These are phyloP conservation scores for Cutaneotrichosporon sp. DNA, from an alignment of 1,284 basidiomycete genomes.

Conservation along the genomic window DNA sequence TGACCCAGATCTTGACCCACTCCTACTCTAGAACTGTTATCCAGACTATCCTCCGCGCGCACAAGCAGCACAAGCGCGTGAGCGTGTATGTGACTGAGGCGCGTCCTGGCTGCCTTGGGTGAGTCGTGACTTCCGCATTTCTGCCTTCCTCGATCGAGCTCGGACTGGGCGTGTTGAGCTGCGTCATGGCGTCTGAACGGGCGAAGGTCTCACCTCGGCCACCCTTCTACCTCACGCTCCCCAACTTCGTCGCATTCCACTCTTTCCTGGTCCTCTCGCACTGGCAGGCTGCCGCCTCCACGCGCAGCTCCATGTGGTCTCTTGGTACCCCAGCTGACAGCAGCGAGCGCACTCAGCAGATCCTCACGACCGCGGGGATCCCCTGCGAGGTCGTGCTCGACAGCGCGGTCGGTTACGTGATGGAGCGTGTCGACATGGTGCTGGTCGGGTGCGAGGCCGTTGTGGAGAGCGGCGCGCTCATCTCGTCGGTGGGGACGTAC, in stretches of 20 bases:
- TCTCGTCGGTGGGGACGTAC: slow-evolving; percentile 81
- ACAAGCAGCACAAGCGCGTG: slow-evolving; percentile 82
- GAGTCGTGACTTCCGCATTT: too few relatives aligned
- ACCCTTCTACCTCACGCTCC: background rate
- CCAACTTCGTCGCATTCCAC: background rate
- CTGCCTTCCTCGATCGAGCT: too few relatives aligned
- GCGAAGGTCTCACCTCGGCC: too few relatives aligned
- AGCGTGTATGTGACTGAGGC: slow-evolving; percentile 88
- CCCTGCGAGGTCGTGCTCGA: slow-evolving; percentile 94
- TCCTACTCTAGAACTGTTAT: slow-evolving; percentile 95
- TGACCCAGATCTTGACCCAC: slow-evolving; percentile 82
- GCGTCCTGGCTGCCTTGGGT: slow-evolving; percentile 43
- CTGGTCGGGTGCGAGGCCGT: slow-evolving; percentile 97
- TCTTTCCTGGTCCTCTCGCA: background rate
- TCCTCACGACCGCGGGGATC: slow-evolving; percentile 79
- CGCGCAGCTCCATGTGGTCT: too few relatives aligned
- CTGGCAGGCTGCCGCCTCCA: too few relatives aligned
- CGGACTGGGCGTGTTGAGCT: too few relatives aligned
- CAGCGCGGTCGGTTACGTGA: slow-evolving; percentile 93
- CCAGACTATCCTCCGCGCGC: slow-evolving; percentile 84
- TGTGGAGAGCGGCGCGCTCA: slow-evolving; percentile 74
- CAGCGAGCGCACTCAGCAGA: slow-evolving; percentile 85
- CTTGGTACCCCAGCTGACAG: slow-evolving; percentile 25
- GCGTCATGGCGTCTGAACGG: too few relatives aligned
- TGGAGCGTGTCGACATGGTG: slow-evolving; percentile 93